These are phyloP conservation scores for Ustilago shanxiensis DNA, from an alignment of 1,284 basidiomycete genomes.

Conservation along the genomic window DNA sequence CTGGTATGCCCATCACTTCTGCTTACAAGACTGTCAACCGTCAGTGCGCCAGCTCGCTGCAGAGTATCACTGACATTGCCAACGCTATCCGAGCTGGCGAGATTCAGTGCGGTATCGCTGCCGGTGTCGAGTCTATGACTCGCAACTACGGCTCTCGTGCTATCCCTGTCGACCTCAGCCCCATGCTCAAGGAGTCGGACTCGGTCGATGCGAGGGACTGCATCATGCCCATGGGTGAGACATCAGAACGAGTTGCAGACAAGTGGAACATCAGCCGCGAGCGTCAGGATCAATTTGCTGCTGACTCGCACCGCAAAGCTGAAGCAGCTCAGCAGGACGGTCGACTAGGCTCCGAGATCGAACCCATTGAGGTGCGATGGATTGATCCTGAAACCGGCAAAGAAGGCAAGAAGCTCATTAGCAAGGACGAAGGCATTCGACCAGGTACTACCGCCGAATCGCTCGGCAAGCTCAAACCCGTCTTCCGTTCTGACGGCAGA, in stretches of 20 bases:
- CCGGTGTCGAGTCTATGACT: constrained; percentile 68
- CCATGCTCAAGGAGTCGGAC: constrained; percentile 61
- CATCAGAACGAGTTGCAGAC: constrained; percentile 64
- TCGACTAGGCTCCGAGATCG: constrained; percentile 62
- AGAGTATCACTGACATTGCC: constrained; percentile 70
- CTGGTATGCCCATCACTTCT: constrained; percentile 57
- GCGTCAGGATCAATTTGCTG: constrained; percentile 64
- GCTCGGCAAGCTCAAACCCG: constrained; percentile 64
- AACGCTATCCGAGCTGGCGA: constrained; percentile 67
- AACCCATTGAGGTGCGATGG: constrained; percentile 62
- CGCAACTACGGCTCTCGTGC: constrained; percentile 67
- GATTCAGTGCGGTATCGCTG: constrained; percentile 65
- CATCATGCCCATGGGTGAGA: constrained; percentile 68
- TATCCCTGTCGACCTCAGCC: constrained; percentile 67
- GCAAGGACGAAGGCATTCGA: constrained; percentile 67
- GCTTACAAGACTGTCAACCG: constrained; percentile 69
- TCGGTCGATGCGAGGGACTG: constrained; percentile 67
- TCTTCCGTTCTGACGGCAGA: constrained; percentile 56
- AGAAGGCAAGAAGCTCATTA: constrained; percentile 59
- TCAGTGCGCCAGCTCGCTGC: constrained; percentile 70
- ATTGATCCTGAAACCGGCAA: constrained; percentile 57
- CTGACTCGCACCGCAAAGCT: constrained; percentile 59
- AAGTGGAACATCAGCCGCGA: constrained; percentile 58
- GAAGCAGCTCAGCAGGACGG: constrained; percentile 61
- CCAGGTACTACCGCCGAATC: constrained; percentile 55